A percentile compares a stretch with the other conserved stretches of the same genome.
Conservation (phyloP, 371 early-diverging fungal genomes). For the Blakeslea trispora region DNA sequence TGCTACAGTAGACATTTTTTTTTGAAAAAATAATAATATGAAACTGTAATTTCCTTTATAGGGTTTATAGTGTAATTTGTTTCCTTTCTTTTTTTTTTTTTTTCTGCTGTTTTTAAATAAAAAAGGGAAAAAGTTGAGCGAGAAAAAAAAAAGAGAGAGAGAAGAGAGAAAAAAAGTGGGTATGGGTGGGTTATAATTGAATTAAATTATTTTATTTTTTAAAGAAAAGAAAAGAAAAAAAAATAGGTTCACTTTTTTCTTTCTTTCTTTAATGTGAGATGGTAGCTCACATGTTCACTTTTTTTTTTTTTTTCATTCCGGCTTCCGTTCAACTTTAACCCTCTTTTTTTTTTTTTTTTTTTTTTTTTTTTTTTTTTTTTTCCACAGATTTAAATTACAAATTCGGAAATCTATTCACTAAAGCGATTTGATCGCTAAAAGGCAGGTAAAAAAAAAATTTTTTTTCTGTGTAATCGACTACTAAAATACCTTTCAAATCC, state of each 20-base stretch:
- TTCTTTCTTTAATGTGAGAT: background rate
- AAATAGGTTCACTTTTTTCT: background rate
- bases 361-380: no score
- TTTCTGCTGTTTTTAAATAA: background rate
- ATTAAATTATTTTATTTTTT: no score
- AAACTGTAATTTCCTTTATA: no score
- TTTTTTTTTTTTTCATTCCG: background rate
- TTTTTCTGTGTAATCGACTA: no score
- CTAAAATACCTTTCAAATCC: no score
- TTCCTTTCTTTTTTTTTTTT: background rate
- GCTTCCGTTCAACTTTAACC: background rate
- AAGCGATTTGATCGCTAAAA: no score
- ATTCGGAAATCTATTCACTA: no score
- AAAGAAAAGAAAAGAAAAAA: constrained; percentile 6
- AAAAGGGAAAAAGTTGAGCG: background rate
- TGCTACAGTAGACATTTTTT: constrained; percentile 13
- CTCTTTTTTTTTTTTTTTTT: background rate
- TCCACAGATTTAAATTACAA: no score
- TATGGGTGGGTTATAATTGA: background rate
- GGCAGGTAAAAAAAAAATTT: no score
- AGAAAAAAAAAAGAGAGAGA: constrained; percentile 3
- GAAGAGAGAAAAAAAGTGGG: background rate
- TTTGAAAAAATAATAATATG: background rate
- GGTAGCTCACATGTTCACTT: background rate
- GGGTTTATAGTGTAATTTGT: no score